Evolutionary conservation across 345 rosid species (phyloP).

Genomic region (Linum trigynum): DNA sequence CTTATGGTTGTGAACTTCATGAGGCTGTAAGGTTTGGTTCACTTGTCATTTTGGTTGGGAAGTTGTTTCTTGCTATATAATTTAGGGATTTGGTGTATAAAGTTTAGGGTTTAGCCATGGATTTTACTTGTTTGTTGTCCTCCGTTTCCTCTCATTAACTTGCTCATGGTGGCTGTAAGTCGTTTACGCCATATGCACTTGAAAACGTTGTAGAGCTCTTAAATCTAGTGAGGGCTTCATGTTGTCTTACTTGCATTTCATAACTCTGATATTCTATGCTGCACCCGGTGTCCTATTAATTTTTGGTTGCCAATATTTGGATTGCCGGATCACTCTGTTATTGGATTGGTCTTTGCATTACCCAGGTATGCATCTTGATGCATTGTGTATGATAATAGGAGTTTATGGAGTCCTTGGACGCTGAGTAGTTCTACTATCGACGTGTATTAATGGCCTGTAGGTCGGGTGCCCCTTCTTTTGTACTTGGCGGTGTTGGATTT

Average conservation of each 20-base stretch:
- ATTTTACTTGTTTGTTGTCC: not conserved
- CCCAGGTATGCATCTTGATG: no score
- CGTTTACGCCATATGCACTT: not conserved
- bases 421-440: no score
- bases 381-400: no score
- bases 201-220: not conserved
- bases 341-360: no score
- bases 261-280: not conserved
- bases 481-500: no score
- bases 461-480: no score
- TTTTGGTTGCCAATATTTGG: no score
- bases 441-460: no score
- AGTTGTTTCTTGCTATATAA: not conserved
- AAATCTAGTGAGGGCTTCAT: not conserved
- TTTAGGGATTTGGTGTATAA: not conserved
- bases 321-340: no score
- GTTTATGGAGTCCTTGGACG: no score
- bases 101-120: not conserved
- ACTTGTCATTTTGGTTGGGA: not conserved
- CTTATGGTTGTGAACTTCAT: not conserved
- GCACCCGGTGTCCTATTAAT: no score
- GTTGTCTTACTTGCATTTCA: not conserved
- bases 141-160: not conserved
- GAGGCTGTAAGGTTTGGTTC: not conserved
- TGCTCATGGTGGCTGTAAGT: not conserved